These are phyloP conservation scores for Lumnitzera racemosa DNA, from an alignment of 345 rosid genomes.

Conservation along the genomic window DNA sequence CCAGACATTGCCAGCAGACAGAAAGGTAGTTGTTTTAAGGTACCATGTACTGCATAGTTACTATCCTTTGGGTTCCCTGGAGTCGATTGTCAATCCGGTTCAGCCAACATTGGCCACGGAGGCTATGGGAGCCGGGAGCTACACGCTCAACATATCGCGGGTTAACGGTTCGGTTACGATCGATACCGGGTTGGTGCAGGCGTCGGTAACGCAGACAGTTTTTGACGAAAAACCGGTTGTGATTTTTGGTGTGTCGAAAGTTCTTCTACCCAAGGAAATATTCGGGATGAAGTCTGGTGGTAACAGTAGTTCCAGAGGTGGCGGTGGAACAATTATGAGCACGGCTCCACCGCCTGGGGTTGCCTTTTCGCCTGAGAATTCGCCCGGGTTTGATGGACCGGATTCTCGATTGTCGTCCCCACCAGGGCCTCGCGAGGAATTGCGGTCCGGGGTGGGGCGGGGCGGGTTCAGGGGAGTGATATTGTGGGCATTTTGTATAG, in stretches of 20 bases:
- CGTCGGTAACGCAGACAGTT: slow-evolving; percentile 78
- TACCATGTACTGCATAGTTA: slow-evolving; percentile 89
- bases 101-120: slow-evolving; percentile 93
- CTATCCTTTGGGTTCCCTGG: slow-evolving; percentile 84
- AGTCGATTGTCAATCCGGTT: slow-evolving; percentile 82
- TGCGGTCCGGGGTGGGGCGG: slow-evolving; percentile 25
- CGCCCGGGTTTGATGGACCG: slow-evolving; percentile 22
- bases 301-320: not conserved
- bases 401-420: slow-evolving; percentile 53
- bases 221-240: slow-evolving; percentile 84
- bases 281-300: slow-evolving; percentile 33
- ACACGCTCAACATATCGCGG: slow-evolving; percentile 74
- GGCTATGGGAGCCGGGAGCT: slow-evolving; percentile 63
- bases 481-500: slow-evolving; percentile 45
- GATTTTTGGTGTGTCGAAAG: slow-evolving; percentile 81
- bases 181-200: slow-evolving; percentile 68
- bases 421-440: slow-evolving; percentile 29
- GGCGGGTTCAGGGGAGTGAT: slow-evolving; percentile 8
- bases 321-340: slow-evolving; percentile 18
- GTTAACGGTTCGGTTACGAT: slow-evolving; percentile 76
- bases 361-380: slow-evolving; percentile 40
- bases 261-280: slow-evolving; percentile 68
- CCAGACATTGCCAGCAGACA: slow-evolving; percentile 69
- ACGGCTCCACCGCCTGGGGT: slow-evolving; percentile 40
- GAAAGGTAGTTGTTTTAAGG: slow-evolving; percentile 57